Evolutionary conservation across 106 monocot genomes (phyloP), one percentile per base, ranked within the genome.

Genomic region (Vanilla planifolia): DNA sequence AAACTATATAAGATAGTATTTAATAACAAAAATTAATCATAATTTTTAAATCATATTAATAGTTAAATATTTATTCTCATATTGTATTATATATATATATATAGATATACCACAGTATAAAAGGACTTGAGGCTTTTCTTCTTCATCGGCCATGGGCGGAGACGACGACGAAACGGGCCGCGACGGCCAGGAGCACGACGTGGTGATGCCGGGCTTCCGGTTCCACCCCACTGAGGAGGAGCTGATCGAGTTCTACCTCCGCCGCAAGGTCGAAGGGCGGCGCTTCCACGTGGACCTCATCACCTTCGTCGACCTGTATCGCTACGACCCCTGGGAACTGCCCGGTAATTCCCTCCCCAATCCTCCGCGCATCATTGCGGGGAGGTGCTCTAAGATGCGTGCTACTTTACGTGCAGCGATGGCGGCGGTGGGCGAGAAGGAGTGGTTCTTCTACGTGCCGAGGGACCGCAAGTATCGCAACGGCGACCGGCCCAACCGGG

Each of bases 271-370:
- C 13, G 63, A 71, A 33, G 71, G 71, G n/a, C 63, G 64, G 43
- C 62, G 55, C 16, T 71, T 71, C 63, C 53, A 63, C 71, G 62
- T 71, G 1, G 71, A 71, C 53, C 63, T 71, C 43, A 71, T 71
- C 45, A 63, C 71, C 42, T 71, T 71, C 53, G 63, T 71, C 5
- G 71, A 71, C 20, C 71, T 71, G 63, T 71, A 71, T 63, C 63
- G 71, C 5, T 64, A 71, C 39, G 71, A 71, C 39, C 71, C 71
- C 3, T 71, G 71, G 71, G 71, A 71, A 35, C 71, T 71, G 30
- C 71, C 71, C 9, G 63, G 71, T 71, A 33, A 43, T 14, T 24
- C 1, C 4, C 6, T 63, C 47, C 30, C 30, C 17, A 8, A 0
- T 40, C 33, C 39, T 46, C 14, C 30, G 6, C 10, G 6, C 19